These are phyloP conservation scores for Saccharomyces hybrid DNA, from an alignment of 1,139 yeast genomes.

Conservation along the genomic window DNA sequence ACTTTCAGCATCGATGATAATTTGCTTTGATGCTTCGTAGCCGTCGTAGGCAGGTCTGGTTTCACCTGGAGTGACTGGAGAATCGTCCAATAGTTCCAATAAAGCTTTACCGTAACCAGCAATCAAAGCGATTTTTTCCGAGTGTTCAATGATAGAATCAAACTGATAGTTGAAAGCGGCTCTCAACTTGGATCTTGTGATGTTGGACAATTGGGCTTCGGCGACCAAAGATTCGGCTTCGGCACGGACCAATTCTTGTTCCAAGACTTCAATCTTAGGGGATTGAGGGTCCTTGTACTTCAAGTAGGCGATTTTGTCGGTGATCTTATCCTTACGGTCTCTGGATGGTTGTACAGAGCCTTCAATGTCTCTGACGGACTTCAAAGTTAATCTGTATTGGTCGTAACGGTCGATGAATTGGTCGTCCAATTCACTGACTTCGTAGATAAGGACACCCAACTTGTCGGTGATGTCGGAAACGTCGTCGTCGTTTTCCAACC, in stretches of 20 bases:
- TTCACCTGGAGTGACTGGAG: conserved; percentile 98
- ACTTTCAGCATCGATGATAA: conserved; percentile 92
- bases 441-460: conserved; percentile 90
- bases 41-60: conserved; percentile 98
- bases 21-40: conserved; percentile 95
- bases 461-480: conserved; percentile 96
- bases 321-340: conserved; percentile 94
- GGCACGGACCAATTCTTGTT: conserved; percentile 97
- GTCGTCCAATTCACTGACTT: conserved; percentile 96
- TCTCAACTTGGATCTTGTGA: conserved; percentile 95
- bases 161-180: conserved; percentile 96
- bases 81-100: conserved; percentile 88
- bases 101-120: conserved; percentile 98
- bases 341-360: conserved; percentile 96
- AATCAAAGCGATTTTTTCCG: conserved; percentile 92
- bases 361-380: conserved; percentile 92
- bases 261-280: conserved; percentile 88
- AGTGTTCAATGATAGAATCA: conserved; percentile 91
- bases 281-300: conserved; percentile 98
- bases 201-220: conserved; percentile 96
- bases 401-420: conserved; percentile 96
- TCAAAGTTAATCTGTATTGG: conserved; percentile 92
- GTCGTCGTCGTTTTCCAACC: conserved; percentile 96
- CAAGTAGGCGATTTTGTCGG: conserved; percentile 94
- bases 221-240: conserved; percentile 98